These are phyloP conservation scores for Mortierella sp. DNA, from an alignment of 371 early-diverging fungal genomes.

Conservation along the genomic window DNA sequence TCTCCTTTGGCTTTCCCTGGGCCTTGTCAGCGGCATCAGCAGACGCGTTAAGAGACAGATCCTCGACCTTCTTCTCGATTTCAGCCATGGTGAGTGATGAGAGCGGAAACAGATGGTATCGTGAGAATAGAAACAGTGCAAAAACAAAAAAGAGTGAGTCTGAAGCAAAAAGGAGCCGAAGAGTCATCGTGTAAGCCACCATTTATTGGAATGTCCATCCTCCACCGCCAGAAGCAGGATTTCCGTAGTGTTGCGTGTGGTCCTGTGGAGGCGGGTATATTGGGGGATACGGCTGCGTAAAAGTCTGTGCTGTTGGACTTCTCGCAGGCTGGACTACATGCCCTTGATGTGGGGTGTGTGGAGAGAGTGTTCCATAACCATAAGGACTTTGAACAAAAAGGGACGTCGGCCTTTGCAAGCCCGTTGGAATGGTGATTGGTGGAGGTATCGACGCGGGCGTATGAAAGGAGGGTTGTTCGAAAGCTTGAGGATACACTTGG, in stretches of 20 bases:
- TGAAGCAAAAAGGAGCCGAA: too few species aligned
- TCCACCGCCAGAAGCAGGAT: too few species aligned
- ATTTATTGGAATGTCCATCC: too few species aligned
- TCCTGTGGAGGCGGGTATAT: conserved; percentile 5
- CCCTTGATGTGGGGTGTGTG: neutral
- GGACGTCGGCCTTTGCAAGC: conserved; percentile 3
- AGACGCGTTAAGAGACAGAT: conserved; percentile 43
- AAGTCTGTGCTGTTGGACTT: neutral
- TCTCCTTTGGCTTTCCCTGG: conserved; percentile 64
- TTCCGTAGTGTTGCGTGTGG: neutral
- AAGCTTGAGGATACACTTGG: neutral
- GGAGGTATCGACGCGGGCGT: conserved; percentile 1
- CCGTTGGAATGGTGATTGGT: conserved; percentile 5
- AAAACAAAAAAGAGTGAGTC: conserved; percentile 1
- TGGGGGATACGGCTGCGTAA: conserved; percentile 11
- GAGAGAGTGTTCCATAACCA: neutral
- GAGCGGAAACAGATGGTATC: conserved; percentile 10
- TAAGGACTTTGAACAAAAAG: neutral
- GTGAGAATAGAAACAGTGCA: conserved; percentile 5
- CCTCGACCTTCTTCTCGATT: conserved; percentile 54
- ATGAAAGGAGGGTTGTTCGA: neutral
- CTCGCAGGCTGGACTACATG: neutral
- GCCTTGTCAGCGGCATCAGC: conserved; percentile 33
- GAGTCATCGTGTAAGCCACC: too few species aligned
- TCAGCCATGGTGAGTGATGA: conserved; percentile 39